Conservation (phyloP, 1,139 yeast genomes). For the Pichia sp. region DNA sequence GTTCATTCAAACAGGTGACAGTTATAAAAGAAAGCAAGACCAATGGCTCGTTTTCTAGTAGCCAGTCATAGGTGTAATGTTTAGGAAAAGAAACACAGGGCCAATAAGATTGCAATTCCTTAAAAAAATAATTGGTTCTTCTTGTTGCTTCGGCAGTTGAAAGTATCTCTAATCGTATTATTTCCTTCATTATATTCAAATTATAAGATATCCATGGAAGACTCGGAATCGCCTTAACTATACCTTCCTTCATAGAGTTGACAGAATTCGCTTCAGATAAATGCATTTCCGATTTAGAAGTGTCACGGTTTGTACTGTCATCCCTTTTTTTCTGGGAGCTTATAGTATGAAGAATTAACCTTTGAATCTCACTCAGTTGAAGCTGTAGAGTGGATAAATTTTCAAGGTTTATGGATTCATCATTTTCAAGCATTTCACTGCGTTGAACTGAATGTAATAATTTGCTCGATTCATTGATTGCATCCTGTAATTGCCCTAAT, state of each 20-base stretch:
- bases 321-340: slow-evolving; percentile 9
- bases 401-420: slow-evolving; percentile 11
- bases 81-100: slow-evolving; percentile 39
- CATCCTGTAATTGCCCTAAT: slow-evolving; percentile 20
- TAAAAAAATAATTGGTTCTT: slow-evolving; percentile 31
- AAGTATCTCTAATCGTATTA: slow-evolving; percentile 28
- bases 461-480: slow-evolving; percentile 18
- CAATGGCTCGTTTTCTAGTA: slow-evolving; percentile 36
- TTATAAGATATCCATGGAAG: slow-evolving; percentile 34
- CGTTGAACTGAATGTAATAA: slow-evolving; percentile 17
- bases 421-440: slow-evolving; percentile 10
- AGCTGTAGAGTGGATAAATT: slow-evolving; percentile 19
- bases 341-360: slow-evolving; percentile 22
- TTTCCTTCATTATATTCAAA: slow-evolving; percentile 34
- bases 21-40: slow-evolving; percentile 39
- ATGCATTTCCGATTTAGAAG: not conserved
- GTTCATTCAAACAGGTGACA: slow-evolving; percentile 41
- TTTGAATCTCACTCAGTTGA: slow-evolving; percentile 25
- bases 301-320: not conserved
- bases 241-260: slow-evolving; percentile 28
- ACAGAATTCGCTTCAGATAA: slow-evolving; percentile 19
- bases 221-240: slow-evolving; percentile 24
- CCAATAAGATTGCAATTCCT: slow-evolving; percentile 36
- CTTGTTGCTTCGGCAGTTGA: slow-evolving; percentile 24
- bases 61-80: slow-evolving; percentile 30